phyloP scores from a whole-genome alignment of 805 yeast genomes.

The Starmerella lactis-condensi region DNA sequence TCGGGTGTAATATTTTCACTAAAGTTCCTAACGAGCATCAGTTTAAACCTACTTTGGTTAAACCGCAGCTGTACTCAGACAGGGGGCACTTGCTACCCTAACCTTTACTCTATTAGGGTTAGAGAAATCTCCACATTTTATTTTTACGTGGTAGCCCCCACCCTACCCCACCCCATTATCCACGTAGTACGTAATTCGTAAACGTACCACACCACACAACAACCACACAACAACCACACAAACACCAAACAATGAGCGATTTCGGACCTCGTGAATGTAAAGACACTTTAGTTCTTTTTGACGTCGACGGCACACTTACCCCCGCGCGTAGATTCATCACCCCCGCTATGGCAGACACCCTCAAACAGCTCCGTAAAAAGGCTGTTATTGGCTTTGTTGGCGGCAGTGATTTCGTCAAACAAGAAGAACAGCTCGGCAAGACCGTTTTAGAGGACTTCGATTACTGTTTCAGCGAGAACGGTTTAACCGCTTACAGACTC shows the following conservation, averaged over 20 bases:
- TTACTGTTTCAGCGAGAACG: constrained; percentile 93
- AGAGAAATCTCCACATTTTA: background rate
- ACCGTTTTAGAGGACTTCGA: constrained; percentile 65
- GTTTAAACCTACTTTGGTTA: too few species aligned
- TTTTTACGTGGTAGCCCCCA: background rate
- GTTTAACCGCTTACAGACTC: constrained; percentile 86
- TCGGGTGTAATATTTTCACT: constrained; percentile 29
- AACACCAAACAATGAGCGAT: constrained; percentile 30
- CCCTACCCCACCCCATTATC: too few species aligned
- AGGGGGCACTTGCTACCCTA: constrained; percentile 29
- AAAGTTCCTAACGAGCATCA: too few species aligned
- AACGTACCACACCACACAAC: background rate
- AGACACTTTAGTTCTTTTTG: constrained; percentile 77
- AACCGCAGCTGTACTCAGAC: constrained; percentile 45
- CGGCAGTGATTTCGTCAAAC: constrained; percentile 87
- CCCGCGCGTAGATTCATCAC: constrained; percentile 70
- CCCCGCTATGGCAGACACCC: constrained; percentile 51
- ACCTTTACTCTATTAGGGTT: background rate
- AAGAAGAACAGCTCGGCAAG: constrained; percentile 85
- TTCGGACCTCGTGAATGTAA: constrained; percentile 51
- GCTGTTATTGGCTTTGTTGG: constrained; percentile 95
- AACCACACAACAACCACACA: background rate
- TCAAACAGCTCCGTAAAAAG: constrained; percentile 67
- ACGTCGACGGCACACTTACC: constrained; percentile 95
- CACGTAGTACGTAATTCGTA: background rate